Conservation (phyloP, 2,329 filamentous ascomycete species). For the Hirsutella minnesotensis region DNA sequence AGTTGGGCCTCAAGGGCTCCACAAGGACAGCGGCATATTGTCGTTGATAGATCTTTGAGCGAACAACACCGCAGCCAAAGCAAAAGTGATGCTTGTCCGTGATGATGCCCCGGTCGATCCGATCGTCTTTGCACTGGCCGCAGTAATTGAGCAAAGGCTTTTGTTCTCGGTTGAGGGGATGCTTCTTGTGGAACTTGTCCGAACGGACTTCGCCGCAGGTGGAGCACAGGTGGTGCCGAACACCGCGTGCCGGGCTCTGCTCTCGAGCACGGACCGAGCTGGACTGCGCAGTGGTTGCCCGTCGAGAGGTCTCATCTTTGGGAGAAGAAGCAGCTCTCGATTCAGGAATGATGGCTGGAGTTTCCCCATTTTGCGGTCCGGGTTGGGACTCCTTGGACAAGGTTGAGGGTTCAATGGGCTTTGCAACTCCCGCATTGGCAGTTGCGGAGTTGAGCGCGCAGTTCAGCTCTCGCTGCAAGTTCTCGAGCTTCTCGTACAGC, state of each 20-base stretch:
- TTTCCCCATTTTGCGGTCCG: too few species aligned
- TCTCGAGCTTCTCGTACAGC: conserved; percentile 12
- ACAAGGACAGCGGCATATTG: conserved; percentile 11
- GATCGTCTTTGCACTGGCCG: conserved; percentile 18
- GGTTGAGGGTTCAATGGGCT: too few species aligned
- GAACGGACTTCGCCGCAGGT: conserved; percentile 24
- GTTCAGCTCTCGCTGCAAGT: conserved; percentile 18
- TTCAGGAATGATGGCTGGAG: too few species aligned
- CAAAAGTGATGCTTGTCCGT: conserved; percentile 25
- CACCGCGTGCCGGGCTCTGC: conserved; percentile 9
- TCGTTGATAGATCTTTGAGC: conserved; percentile 14
- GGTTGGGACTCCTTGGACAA: too few species aligned
- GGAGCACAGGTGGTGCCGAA: conserved; percentile 21
- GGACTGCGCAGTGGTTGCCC: background rate
- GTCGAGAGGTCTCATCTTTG: background rate
- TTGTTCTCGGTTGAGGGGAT: conserved; percentile 14
- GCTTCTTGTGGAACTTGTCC: conserved; percentile 19
- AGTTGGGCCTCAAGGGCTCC: conserved; percentile 17
- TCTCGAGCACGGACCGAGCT: conserved; percentile 5
- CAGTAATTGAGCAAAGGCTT: conserved; percentile 22
- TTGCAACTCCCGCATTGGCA: background rate
- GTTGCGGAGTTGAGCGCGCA: conserved; percentile 15
- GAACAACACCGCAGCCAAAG: conserved; percentile 16
- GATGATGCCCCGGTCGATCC: conserved; percentile 10
- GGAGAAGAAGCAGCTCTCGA: too few species aligned